phyloP scores from a whole-genome alignment of 2,329 filamentous ascomycete species.

The Grosmannia huntii region DNA sequence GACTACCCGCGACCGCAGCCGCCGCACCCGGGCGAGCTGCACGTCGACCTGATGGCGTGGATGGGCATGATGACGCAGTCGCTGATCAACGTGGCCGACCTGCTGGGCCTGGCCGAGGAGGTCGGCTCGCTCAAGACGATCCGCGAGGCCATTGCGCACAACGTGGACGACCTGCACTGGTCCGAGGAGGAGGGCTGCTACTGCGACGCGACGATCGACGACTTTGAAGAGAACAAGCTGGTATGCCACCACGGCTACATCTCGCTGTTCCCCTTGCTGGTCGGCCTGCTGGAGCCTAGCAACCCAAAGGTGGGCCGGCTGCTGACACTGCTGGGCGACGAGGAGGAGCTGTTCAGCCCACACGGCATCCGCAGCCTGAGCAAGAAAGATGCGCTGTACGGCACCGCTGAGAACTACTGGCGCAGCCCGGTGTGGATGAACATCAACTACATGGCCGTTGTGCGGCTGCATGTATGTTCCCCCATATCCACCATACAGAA shows the following conservation, averaged over 20 bases:
- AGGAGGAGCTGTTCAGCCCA: conserved; percentile 78
- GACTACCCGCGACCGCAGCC: conserved; percentile 92
- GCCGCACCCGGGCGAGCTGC: conserved; percentile 88
- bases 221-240: conserved; percentile 78
- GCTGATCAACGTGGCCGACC: conserved; percentile 66
- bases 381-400: conserved; percentile 70
- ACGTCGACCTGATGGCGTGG: conserved; percentile 91
- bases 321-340: conserved; percentile 65
- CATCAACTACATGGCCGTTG: conserved; percentile 81
- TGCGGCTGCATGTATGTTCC: conserved; percentile 59
- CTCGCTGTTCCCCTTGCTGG: conserved; percentile 82
- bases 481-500: background rate
- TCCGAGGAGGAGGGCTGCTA: conserved; percentile 66
- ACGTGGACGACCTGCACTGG: conserved; percentile 93
- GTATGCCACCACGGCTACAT: conserved; percentile 97
- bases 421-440: conserved; percentile 89
- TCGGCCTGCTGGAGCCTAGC: conserved; percentile 63
- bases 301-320: conserved; percentile 62
- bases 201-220: conserved; percentile 91
- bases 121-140: conserved; percentile 62
- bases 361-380: conserved; percentile 85
- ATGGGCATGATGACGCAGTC: conserved; percentile 90
- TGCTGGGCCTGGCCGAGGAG: conserved; percentile 54
- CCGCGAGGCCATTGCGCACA: conserved; percentile 65
- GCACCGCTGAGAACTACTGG: conserved; percentile 95